Conservation (phyloP, 2,329 filamentous ascomycete species). For the Aspergillus sp. region DNA sequence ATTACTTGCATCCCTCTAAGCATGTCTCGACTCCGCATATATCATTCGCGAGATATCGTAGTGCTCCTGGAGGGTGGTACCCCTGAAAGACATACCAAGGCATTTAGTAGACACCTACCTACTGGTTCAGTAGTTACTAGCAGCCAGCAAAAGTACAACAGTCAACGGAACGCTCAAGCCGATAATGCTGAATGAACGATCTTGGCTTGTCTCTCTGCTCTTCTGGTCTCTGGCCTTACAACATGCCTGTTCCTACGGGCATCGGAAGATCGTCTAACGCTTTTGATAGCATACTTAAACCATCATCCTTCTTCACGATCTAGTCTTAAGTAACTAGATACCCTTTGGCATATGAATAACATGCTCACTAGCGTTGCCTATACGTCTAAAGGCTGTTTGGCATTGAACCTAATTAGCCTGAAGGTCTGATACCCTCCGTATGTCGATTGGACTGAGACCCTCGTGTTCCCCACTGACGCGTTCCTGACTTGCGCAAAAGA, state of each 20-base stretch:
- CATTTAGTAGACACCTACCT: not conserved
- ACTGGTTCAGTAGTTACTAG: not conserved
- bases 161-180: not conserved
- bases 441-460: slow-evolving; percentile 22
- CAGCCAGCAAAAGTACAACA: slow-evolving; percentile 2
- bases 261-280: not conserved
- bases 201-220: not conserved
- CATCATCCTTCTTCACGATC: not conserved
- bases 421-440: slow-evolving; percentile 15
- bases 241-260: not conserved
- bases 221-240: not conserved
- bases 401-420: slow-evolving; percentile 21
- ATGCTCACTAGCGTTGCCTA: slow-evolving; percentile 14
- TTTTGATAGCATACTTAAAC: not conserved
- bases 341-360: slow-evolving; percentile 10
- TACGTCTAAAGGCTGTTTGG: slow-evolving; percentile 8
- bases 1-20: not conserved
- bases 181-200: not conserved
- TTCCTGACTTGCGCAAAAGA: slow-evolving; percentile 31
- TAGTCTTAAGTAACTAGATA: not conserved
- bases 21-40: not conserved
- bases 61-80: not conserved
- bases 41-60: not conserved
- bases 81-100: not conserved
- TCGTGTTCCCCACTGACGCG: slow-evolving; percentile 31